phyloP scores from a whole-genome alignment of 2,329 filamentous ascomycete genomes.

The Eutypa lata region DNA sequence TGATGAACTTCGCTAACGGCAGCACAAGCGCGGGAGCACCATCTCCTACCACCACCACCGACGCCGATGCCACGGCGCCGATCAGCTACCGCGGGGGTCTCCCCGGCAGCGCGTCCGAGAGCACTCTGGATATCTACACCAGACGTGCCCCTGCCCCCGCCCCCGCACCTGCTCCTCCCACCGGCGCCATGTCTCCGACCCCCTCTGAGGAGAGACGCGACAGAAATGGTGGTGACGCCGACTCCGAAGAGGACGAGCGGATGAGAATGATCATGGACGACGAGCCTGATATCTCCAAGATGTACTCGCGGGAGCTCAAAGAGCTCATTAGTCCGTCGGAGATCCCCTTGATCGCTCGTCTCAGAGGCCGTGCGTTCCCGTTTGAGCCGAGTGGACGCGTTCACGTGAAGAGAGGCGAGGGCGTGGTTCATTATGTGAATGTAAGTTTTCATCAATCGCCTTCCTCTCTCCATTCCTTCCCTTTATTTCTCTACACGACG shows the following conservation, averaged over 20 bases:
- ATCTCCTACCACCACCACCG: too few relatives aligned
- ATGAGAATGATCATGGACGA: too few relatives aligned
- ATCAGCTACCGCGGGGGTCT: neutral
- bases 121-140: neutral
- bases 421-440: neutral
- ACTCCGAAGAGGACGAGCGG: neutral
- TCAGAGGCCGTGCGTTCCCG: neutral
- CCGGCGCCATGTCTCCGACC: too few relatives aligned
- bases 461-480: neutral
- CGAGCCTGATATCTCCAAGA: neutral
- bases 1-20: too few relatives aligned
- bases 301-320: neutral
- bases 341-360: neutral
- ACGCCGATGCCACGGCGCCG: neutral
- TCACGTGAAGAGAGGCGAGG: neutral
- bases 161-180: too few relatives aligned
- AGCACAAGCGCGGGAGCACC: too few relatives aligned
- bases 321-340: neutral
- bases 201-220: too few relatives aligned
- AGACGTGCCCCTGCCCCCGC: too few relatives aligned
- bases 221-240: too few relatives aligned
- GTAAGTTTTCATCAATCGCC: neutral
- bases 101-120: neutral
- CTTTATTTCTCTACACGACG: too few relatives aligned
- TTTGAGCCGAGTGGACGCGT: neutral